Percentiles rank a stretch among this genome's conserved stretches.
These are phyloP conservation scores for Pseudotsuga menziesii DNA, from an alignment of 75 land plant species.

Conservation along the genomic window DNA sequence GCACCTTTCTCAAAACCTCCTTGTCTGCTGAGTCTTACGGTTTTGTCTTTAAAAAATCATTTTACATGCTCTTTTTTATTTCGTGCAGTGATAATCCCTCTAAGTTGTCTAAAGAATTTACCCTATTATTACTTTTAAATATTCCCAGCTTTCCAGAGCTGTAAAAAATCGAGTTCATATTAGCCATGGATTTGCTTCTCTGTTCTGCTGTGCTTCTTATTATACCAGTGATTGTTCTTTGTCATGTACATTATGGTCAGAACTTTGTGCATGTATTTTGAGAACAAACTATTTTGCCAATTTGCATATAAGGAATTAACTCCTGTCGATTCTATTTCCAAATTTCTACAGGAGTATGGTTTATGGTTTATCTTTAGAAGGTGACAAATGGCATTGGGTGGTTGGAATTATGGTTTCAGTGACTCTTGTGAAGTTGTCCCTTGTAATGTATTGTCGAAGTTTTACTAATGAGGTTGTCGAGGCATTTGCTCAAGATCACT, in stretches of 20 bases:
- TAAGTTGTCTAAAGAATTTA: neutral
- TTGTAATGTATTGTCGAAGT: slow-evolving; percentile 71
- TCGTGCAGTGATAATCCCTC: too few species aligned
- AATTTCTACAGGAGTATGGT: slow-evolving; percentile 24
- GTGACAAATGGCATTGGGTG: slow-evolving; percentile 63
- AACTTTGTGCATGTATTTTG: neutral
- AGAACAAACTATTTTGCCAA: neutral
- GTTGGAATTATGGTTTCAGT: slow-evolving; percentile 83
- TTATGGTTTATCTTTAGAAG: slow-evolving; percentile 26
- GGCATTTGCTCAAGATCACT: slow-evolving; percentile 94
- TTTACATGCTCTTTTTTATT: too few species aligned
- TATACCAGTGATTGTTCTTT: neutral
- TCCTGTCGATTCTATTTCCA: neutral
- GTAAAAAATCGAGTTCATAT: neutral
- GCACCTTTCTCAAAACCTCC: too few species aligned
- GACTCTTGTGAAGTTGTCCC: slow-evolving; percentile 71
- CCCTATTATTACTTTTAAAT: neutral
- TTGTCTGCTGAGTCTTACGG: too few species aligned
- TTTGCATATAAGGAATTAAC: neutral
- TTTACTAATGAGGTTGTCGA: slow-evolving; percentile 82
- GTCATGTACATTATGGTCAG: neutral
- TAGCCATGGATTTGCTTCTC: neutral
- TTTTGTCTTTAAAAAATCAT: too few species aligned
- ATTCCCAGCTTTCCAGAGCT: neutral
- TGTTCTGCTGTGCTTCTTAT: neutral